These are phyloP conservation scores for Fusarium lyarnte DNA, from an alignment of 2,329 filamentous ascomycete species.

Conservation along the genomic window DNA sequence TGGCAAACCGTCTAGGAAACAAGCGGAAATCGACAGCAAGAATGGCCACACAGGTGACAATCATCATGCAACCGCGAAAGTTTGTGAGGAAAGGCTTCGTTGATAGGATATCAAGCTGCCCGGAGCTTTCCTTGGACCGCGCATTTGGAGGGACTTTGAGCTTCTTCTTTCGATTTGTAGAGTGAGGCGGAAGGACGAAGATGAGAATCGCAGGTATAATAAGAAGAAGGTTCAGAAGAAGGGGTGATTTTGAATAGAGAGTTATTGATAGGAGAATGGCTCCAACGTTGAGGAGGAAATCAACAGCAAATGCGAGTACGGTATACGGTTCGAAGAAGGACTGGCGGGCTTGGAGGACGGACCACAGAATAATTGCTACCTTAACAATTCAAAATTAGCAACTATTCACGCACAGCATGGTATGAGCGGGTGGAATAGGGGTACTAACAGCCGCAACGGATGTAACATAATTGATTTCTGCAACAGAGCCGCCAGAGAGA, in stretches of 20 bases:
- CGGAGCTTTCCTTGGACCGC: constrained; percentile 47
- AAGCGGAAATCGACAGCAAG: constrained; percentile 95
- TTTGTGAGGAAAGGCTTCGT: constrained; percentile 92
- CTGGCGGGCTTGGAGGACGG: constrained; percentile 83
- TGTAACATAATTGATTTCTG: constrained; percentile 88
- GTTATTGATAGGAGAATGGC: constrained; percentile 87
- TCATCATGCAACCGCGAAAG: constrained; percentile 91
- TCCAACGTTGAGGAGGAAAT: constrained; percentile 88
- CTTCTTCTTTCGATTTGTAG: constrained; percentile 55
- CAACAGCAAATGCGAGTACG: constrained; percentile 72
- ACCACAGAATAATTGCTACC: constrained; percentile 88
- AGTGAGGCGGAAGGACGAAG: constrained; percentile 59
- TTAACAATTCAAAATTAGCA: constrained; percentile 50
- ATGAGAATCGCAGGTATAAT: constrained; percentile 75
- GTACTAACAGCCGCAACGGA: constrained; percentile 79
- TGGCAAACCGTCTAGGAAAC: constrained; percentile 94
- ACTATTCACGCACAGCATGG: not conserved
- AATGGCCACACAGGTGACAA: constrained; percentile 89
- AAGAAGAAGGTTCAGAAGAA: constrained; percentile 79
- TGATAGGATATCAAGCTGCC: constrained; percentile 64
- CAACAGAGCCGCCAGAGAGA: constrained; percentile 81
- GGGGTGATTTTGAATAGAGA: constrained; percentile 78
- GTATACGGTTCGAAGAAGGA: constrained; percentile 84
- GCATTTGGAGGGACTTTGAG: constrained; percentile 56
- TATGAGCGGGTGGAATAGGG: not conserved